Evolutionary conservation across 2,329 filamentous ascomycete species (phyloP).

Genomic region (Ophiostoma australiae): DNA sequence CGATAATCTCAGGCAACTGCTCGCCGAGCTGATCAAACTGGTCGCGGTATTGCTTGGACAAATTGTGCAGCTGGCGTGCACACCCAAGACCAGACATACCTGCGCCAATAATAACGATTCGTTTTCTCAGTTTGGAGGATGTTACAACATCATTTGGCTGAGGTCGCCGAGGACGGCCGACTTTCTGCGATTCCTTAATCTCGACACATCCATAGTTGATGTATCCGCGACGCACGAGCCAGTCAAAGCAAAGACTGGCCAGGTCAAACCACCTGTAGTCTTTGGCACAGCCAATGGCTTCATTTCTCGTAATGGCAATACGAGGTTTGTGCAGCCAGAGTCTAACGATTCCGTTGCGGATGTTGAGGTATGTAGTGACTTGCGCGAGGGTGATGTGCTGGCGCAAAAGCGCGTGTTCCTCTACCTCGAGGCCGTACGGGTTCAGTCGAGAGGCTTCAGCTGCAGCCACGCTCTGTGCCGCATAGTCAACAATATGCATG

Average conservation of each 20-base stretch:
- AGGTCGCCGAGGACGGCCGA: not conserved
- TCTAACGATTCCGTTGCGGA: constrained; percentile 87
- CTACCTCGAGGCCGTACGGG: constrained; percentile 78
- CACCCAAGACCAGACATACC: constrained; percentile 92
- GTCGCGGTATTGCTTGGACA: constrained; percentile 74
- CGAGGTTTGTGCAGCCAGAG: constrained; percentile 86
- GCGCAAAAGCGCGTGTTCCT: constrained; percentile 76
- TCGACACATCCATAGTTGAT: constrained; percentile 95
- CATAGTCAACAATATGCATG: constrained; percentile 70
- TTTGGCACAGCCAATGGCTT: constrained; percentile 85
- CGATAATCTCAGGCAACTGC: constrained; percentile 65
- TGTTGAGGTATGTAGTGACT: constrained; percentile 92
- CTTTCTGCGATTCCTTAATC: not conserved
- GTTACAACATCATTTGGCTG: constrained; percentile 18
- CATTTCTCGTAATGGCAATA: constrained; percentile 71
- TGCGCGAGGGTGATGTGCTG: constrained; percentile 80
- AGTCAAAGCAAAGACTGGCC: constrained; percentile 84
- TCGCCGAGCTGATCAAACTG: constrained; percentile 61
- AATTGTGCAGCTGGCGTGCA: constrained; percentile 81
- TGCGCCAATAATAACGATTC: constrained; percentile 81
- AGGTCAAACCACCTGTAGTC: constrained; percentile 85
- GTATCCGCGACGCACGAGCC: constrained; percentile 84
- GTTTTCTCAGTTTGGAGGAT: constrained; percentile 50
- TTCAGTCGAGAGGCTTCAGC: constrained; percentile 86
- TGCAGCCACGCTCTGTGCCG: constrained; percentile 83